A percentile compares a stretch with the other conserved stretches of the same genome.
These are phyloP conservation scores for Paramecium biaurelia DNA, from an alignment of 73 alveolate genomes.

Conservation along the genomic window DNA sequence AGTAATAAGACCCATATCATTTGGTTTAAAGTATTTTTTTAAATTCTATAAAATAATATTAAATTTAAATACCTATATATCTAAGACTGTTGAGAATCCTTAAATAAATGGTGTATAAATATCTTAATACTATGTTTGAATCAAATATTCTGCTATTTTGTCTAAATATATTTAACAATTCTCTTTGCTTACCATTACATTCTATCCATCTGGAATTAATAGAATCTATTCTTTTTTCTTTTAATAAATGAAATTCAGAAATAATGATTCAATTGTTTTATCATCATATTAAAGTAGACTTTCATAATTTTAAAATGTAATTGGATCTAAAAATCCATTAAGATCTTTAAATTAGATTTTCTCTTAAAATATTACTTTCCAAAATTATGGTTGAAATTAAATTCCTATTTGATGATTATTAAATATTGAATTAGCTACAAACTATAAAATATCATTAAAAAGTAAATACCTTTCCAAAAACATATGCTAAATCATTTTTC, in stretches of 20 bases:
- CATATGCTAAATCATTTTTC: neutral
- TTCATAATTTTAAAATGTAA: neutral
- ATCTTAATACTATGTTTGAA: neutral
- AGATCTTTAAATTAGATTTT: neutral
- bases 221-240: neutral
- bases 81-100: neutral
- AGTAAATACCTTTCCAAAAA: conserved; percentile 46
- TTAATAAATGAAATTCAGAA: neutral
- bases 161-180: neutral
- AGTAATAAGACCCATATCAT: neutral
- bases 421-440: neutral
- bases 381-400: neutral
- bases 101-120: neutral
- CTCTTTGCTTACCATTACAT: neutral
- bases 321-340: neutral
- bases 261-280: neutral
- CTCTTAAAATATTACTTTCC: neutral
- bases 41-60: neutral
- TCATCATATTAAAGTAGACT: neutral
- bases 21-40: neutral
- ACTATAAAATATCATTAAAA: neutral
- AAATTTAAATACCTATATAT: neutral
- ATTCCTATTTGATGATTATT: neutral
- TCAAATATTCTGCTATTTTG: neutral
- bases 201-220: neutral